Evolutionary conservation across 495 filamentous ascomycete species (phyloP), one percentile per base, ranked within the genome.

Genomic region (Parathielavia hyrcaniae): DNA sequence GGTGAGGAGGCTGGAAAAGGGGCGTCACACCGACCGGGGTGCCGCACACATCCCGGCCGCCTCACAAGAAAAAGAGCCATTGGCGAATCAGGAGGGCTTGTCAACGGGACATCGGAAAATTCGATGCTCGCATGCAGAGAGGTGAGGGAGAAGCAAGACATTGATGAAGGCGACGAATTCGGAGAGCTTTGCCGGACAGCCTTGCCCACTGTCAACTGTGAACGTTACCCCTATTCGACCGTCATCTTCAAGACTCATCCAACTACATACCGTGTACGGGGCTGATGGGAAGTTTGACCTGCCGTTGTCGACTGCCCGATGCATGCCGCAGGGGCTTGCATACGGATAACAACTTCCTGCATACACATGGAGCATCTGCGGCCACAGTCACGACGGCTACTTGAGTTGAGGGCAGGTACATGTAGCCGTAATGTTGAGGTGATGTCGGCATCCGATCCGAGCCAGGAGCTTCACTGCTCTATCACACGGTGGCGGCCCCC

Each of bases 111-210:
- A 19, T 36, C 11, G 13, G n/a, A 36, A 14, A 34, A 9, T 43
- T 32, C 22, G 51, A 54, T 43, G 51, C 14, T 23, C 39, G 14
- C 39, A 34, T 54, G 40, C 40, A 54, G 39, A 8, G 49, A 6
- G 20, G 19, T 5, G 1, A 26, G 34, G 26, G 26, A 52, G 14
- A 52, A 52, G 34, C 35, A 52, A n/a, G n/a, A n/a, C n/a, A n/a
- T n/a, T n/a, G n/a, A 40, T 10, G 17, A 2, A 40, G 23, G 34
- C 35, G 49, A 40, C 13, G 8, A 22, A 47, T 47, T 6, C 5
- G 26, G 32, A 9, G 5, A 17, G 32, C 10, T n/a, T 50, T 36
- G 30, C 8, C 26, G 16, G 26, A n/a, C 4, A 1, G 14, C 26
- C 14, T 10, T 2, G 32, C 7, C 8, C 46, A 13, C 16, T 17